A percentile compares a stretch with the other conserved stretches of the same genome.
These are phyloP conservation scores for Dactylonectria estremocensis DNA, from an alignment of 2,329 filamentous ascomycete species.

Conservation along the genomic window DNA sequence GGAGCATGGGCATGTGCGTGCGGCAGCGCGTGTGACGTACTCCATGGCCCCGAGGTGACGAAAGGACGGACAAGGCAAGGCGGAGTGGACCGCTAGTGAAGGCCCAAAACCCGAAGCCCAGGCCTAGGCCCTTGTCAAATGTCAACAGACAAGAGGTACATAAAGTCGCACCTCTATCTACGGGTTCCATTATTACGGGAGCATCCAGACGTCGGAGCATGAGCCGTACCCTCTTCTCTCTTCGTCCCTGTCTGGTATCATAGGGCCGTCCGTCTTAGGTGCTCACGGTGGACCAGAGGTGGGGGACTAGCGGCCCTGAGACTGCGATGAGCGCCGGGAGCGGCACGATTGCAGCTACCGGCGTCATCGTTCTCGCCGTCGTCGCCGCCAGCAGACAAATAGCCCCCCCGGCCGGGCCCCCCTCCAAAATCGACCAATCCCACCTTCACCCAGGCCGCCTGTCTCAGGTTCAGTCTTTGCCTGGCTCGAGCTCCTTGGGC, in stretches of 20 bases:
- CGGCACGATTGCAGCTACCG: neutral
- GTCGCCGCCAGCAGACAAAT: neutral
- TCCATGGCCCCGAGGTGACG: neutral
- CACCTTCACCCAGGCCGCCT: neutral
- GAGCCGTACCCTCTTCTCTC: no score
- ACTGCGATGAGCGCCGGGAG: slow-evolving; percentile 1
- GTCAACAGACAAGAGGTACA: no score
- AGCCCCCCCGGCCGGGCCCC: no score
- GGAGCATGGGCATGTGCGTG: slow-evolving; percentile 22
- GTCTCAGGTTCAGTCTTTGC: slow-evolving; percentile 8
- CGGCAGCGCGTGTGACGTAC: neutral
- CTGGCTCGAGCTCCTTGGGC: neutral
- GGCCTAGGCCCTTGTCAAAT: no score
- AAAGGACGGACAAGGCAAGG: slow-evolving; percentile 7
- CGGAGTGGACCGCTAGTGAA: neutral
- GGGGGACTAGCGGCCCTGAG: neutral
- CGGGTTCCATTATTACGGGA: no score
- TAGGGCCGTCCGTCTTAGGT: no score
- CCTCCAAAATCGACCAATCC: neutral
- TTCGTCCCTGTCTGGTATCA: no score
- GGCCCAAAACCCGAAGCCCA: neutral
- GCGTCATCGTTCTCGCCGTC: neutral
- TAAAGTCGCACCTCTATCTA: no score
- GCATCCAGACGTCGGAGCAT: no score
- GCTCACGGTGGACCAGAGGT: neutral